Evolutionary conservation across 2,329 filamentous ascomycete species (phyloP).

Genomic region (Cytospora mali): DNA sequence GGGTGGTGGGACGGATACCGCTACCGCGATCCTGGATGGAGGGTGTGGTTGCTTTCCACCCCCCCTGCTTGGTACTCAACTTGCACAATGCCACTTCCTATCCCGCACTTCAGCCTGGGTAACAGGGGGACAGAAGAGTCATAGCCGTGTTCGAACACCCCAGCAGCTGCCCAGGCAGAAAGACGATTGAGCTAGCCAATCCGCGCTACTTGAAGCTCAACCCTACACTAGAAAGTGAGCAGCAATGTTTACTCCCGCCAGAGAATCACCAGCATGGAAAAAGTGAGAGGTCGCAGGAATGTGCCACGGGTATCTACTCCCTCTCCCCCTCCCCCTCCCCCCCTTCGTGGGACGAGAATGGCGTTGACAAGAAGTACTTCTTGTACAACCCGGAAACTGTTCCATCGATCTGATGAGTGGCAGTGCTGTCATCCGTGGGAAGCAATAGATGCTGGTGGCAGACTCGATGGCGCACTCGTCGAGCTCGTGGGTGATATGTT

Average conservation of each 20-base stretch:
- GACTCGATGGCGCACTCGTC: not conserved
- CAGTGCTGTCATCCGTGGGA: slow-evolving; percentile 10
- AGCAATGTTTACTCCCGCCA: not conserved
- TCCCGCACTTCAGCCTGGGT: slow-evolving; percentile 12
- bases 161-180: slow-evolving; percentile 8
- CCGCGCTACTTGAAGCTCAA: not conserved
- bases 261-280: not conserved
- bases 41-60: slow-evolving; percentile 12
- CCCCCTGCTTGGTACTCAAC: slow-evolving; percentile 1
- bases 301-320: not conserved
- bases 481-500: slow-evolving; percentile 2
- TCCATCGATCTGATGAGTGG: not conserved
- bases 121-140: slow-evolving; percentile 15
- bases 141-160: not conserved
- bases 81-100: slow-evolving; percentile 6
- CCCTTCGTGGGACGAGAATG: slow-evolving; percentile 1
- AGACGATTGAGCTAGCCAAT: slow-evolving; percentile 9
- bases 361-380: slow-evolving; percentile 1
- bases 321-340: no score
- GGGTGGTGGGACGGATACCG: slow-evolving; percentile 11
- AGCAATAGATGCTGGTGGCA: not conserved
- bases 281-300: not conserved
- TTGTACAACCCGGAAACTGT: not conserved
- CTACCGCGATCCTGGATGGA: slow-evolving; percentile 12
- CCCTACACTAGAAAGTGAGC: not conserved